Conservation (phyloP, 805 yeast genomes). For the Saccharomycopsis sp. region DNA sequence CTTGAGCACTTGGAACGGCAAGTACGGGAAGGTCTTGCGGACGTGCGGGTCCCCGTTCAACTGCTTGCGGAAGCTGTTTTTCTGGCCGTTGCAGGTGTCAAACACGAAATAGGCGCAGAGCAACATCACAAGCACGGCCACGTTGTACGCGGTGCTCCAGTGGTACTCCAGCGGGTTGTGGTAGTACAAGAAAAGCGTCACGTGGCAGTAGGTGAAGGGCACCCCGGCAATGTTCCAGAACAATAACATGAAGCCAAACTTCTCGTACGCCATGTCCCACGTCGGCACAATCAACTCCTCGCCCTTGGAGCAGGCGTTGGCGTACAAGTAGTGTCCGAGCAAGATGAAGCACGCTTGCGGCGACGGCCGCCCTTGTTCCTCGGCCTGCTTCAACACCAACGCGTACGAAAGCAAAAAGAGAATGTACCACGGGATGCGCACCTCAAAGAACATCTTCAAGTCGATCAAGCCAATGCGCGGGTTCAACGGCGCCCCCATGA, state of each 20-base stretch:
- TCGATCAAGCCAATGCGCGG: constrained; percentile 92
- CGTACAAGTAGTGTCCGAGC: constrained; percentile 87
- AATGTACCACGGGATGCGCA: constrained; percentile 94
- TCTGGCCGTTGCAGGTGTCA: constrained; percentile 92
- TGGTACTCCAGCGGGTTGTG: constrained; percentile 79
- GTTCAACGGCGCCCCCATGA: constrained; percentile 96
- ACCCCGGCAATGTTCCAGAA: constrained; percentile 99
- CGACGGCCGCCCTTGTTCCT: constrained; percentile 67
- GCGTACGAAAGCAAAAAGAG: constrained; percentile 69
- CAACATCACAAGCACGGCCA: constrained; percentile 45
- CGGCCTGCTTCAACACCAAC: constrained; percentile 70
- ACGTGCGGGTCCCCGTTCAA: constrained; percentile 69
- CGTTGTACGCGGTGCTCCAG: constrained; percentile 57
- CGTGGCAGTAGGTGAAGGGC: constrained; percentile 95
- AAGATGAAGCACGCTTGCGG: constrained; percentile 47
- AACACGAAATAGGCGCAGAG: constrained; percentile 79
- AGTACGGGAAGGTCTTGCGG: constrained; percentile 88
- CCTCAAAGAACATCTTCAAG: constrained; percentile 95
- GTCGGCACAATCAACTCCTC: constrained; percentile 96
- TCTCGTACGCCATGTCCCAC: constrained; percentile 99
- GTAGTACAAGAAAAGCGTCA: constrained; percentile 73
- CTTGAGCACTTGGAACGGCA: constrained; percentile 74
- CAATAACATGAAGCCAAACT: constrained; percentile 97
- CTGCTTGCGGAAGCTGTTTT: constrained; percentile 79
- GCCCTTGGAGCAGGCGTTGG: constrained; percentile 95